phyloP scores from a whole-genome alignment of 2,329 filamentous ascomycete species.

The Hypoxylon sp. region DNA sequence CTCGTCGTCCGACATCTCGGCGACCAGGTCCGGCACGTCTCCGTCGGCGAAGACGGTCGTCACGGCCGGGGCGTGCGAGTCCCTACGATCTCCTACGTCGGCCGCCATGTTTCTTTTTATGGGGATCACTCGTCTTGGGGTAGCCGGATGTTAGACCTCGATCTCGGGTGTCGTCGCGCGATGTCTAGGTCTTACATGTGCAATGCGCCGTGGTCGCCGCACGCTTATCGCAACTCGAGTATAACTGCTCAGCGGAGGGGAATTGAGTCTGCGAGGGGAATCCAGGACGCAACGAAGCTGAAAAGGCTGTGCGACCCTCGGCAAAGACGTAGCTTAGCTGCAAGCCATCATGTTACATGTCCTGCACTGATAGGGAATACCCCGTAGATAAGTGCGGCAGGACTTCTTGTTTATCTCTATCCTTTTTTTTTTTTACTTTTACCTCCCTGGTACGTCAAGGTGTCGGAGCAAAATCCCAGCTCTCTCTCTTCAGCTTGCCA shows the following conservation, averaged over 20 bases:
- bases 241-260: not conserved
- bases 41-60: conserved; percentile 41
- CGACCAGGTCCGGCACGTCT: conserved; percentile 41
- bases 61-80: conserved; percentile 34
- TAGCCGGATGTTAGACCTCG: not conserved
- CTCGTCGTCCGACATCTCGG: conserved; percentile 58
- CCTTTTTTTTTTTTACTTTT: conserved; percentile 19
- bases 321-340: conserved; percentile 10
- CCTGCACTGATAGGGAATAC: not conserved
- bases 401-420: not conserved
- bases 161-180: not conserved
- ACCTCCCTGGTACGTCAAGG: not conserved
- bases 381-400: conserved; percentile 17
- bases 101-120: conserved; percentile 10
- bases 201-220: not conserved
- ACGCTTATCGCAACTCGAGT: not conserved
- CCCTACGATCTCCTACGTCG: conserved; percentile 4
- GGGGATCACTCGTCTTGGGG: not conserved
- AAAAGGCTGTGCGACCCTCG: conserved; percentile 4
- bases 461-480: conserved; percentile 7
- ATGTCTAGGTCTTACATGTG: not conserved
- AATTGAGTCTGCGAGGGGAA: conserved; percentile 4
- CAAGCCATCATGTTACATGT: conserved; percentile 29
- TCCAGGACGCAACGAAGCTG: conserved; percentile 2
- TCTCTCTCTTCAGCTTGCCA: conserved; percentile 2